Evolutionary conservation across 352 stramenopile genomes (phyloP).

Genomic region (Pythium apleroticum): DNA sequence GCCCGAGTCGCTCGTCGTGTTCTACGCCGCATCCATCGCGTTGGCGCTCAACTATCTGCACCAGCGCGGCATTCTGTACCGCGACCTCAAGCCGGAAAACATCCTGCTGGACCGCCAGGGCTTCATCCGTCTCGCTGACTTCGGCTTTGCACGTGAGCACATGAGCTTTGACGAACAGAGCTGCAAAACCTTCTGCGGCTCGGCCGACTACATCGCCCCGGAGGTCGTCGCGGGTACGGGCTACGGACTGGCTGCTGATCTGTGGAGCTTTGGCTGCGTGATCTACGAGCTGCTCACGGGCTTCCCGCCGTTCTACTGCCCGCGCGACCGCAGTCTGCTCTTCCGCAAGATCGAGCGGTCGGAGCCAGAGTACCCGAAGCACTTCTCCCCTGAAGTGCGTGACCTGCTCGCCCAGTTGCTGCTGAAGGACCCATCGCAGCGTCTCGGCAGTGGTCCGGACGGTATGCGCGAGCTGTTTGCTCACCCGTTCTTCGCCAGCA

Average conservation of each 20-base stretch:
- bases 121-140: constrained; percentile 87
- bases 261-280: constrained; percentile 91
- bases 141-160: constrained; percentile 69
- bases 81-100: constrained; percentile 92
- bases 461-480: constrained; percentile 75
- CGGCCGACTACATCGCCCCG: constrained; percentile 83
- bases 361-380: constrained; percentile 91
- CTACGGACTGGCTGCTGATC: constrained; percentile 74
- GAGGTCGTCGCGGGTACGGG: constrained; percentile 73
- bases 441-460: constrained; percentile 50
- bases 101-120: constrained; percentile 88
- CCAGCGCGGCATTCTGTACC: constrained; percentile 77
- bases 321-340: constrained; percentile 86
- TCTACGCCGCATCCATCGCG: constrained; percentile 97
- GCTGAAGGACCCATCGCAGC: constrained; percentile 56
- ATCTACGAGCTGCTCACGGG: constrained; percentile 84
- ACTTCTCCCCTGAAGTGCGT: constrained; percentile 73
- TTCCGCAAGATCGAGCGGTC: constrained; percentile 97
- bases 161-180: constrained; percentile 54
- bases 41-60: constrained; percentile 92
- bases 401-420: constrained; percentile 62
- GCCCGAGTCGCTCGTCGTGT: constrained; percentile 88
- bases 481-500: constrained; percentile 69
- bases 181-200: constrained; percentile 83
- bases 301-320: constrained; percentile 92